Conservation (phyloP, 1,139 yeast species). For the Eremothecium coryli region DNA sequence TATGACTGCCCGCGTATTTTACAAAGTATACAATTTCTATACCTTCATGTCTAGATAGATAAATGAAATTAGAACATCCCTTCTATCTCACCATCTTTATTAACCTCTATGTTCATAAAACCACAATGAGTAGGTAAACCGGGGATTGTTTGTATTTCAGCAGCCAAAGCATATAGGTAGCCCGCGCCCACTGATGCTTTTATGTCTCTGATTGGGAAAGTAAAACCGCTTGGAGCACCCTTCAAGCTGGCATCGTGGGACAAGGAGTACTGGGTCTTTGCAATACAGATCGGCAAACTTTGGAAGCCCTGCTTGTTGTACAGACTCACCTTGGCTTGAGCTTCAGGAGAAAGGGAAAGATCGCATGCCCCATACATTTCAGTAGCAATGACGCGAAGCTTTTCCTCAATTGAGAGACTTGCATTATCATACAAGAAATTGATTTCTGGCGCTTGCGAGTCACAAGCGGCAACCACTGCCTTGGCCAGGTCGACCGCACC, state of each 20-base stretch:
- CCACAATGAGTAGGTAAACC: constrained; percentile 97
- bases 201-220: constrained; percentile 88
- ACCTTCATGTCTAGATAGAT: too few species aligned
- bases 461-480: constrained; percentile 71
- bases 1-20: too few species aligned
- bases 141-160: constrained; percentile 95
- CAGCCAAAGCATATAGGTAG: constrained; percentile 90
- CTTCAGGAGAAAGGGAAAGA: constrained; percentile 79
- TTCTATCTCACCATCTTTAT: constrained; percentile 86
- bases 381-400: constrained; percentile 73
- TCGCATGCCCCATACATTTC: constrained; percentile 93
- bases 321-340: constrained; percentile 71
- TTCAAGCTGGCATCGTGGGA: constrained; percentile 89
- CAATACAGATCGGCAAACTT: constrained; percentile 89
- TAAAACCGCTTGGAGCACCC: constrained; percentile 93
- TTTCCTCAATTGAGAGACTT: constrained; percentile 64
- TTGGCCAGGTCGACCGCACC: constrained; percentile 87
- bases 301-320: constrained; percentile 89
- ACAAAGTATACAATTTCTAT: too few species aligned
- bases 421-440: constrained; percentile 66
- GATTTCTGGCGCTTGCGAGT: constrained; percentile 44
- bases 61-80: constrained; percentile 82
- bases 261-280: constrained; percentile 94
- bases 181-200: constrained; percentile 96
- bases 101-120: constrained; percentile 92